phyloP scores from a whole-genome alignment of 345 rosid species.

The rapeseed (Brassica napus) region Da-Ae NC_063449.1:42203501-42204000 shows the following conservation, averaged over 20 bases:
- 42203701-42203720: slow-evolving; percentile 50
- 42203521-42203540: background rate
- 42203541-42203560: slow-evolving; percentile 1
- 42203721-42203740: slow-evolving; percentile 75
- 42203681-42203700: slow-evolving; percentile 52
- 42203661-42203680: slow-evolving; percentile 46
- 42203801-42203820: slow-evolving; percentile 63
- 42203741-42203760: slow-evolving; percentile 80
- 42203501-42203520: background rate
- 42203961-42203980: slow-evolving; percentile 57
- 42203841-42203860: slow-evolving; percentile 57
- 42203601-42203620: slow-evolving; percentile 75
- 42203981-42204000: slow-evolving; percentile 64
- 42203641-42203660: slow-evolving; percentile 42
- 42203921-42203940: slow-evolving; percentile 70
- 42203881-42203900: slow-evolving; percentile 75
- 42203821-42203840: slow-evolving; percentile 75
- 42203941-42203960: slow-evolving; percentile 55
- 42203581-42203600: slow-evolving; percentile 68
- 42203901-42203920: slow-evolving; percentile 74
- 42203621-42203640: slow-evolving; percentile 61
- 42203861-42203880: slow-evolving; percentile 60
- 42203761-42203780: slow-evolving; percentile 89
- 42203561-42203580: slow-evolving; percentile 31
- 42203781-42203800: slow-evolving; percentile 57